Evolutionary conservation across 257 asterid species (phyloP).

Genomic region (Nicotiana noctiflora): DNA sequence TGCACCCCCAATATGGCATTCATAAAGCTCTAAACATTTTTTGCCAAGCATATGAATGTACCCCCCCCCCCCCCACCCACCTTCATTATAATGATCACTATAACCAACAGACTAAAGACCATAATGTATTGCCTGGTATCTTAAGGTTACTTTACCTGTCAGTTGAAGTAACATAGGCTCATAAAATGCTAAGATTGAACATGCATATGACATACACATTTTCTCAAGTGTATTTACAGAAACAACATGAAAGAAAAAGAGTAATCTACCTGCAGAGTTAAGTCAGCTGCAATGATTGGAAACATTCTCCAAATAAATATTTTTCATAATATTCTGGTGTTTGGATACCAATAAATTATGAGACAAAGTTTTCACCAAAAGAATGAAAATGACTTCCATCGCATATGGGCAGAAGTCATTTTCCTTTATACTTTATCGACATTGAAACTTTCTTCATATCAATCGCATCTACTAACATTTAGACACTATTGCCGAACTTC

Average conservation of each 20-base stretch:
- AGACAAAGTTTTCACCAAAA: not conserved
- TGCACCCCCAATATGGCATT: not conserved
- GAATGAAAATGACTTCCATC: not conserved
- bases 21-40: not conserved
- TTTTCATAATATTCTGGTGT: not conserved
- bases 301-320: not conserved
- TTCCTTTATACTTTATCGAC: not conserved
- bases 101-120: not conserved
- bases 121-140: not conserved
- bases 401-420: not conserved
- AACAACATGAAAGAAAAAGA: not conserved
- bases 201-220: not conserved
- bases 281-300: not conserved
- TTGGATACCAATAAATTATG: not conserved
- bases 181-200: not conserved
- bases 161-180: not conserved
- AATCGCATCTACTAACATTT: not conserved
- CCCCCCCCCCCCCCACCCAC: no score
- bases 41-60: not conserved
- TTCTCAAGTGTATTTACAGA: not conserved
- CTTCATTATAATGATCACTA: not conserved
- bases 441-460: not conserved
- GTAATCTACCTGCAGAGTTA: not conserved
- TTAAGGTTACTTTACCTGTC: not conserved
- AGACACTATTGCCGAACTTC: not conserved